Base-by-base conservation (phyloP, 2,329 filamentous ascomycete genomes). In the Ophiostoma sp. region DNA sequence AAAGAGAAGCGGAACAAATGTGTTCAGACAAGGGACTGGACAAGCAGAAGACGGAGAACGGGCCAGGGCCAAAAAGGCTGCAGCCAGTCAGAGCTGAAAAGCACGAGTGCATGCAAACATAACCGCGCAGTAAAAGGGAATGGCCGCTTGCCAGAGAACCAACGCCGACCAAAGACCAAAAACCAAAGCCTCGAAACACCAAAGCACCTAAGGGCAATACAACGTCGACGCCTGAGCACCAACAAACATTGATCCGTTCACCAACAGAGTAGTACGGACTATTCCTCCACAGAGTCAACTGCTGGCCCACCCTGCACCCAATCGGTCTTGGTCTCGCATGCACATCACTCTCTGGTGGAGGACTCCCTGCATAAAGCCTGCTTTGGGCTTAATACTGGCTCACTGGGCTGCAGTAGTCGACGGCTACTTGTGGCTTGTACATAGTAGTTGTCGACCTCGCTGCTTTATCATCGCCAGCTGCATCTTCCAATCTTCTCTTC, bases 321-420 rank as follows among this genome's bases (percentile, higher is more conserved):
- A 39, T 65, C 62, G 20, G 39, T 20, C 6, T 67, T 35, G 69
- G 64, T 67, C 64, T 70, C 64, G 62, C 69, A 70, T 70, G 69
- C 69, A 70, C 36, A 44, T 54, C 64, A 41, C 35, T 39, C n/a
- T 62, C 48, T 31, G 27, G 27, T 31, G 41, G 64, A 62, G 48
- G 64, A n/a, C 69, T 67, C 48, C 48, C 36, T 67, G 65, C 65
- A 66, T 67, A 64, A 70, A 66, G 69, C 69, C 67, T 66, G 62
- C 62, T 69, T 60, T 62, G 62, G 35, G 44, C 39, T 11, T 31
- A 41, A 33, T 62, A 27, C n/a, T 57, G 44, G 44, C 20, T 48
- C 36, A 39, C 52, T 57, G 23, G n/a, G 52, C 52, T 57, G 52
- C 52, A 57, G 52, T 57, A 57, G 52, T 57, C 52, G 52, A 48